Evolutionary conservation across 352 stramenopile genomes (phyloP).

Genomic region (Aphanomyces astaci): DNA sequence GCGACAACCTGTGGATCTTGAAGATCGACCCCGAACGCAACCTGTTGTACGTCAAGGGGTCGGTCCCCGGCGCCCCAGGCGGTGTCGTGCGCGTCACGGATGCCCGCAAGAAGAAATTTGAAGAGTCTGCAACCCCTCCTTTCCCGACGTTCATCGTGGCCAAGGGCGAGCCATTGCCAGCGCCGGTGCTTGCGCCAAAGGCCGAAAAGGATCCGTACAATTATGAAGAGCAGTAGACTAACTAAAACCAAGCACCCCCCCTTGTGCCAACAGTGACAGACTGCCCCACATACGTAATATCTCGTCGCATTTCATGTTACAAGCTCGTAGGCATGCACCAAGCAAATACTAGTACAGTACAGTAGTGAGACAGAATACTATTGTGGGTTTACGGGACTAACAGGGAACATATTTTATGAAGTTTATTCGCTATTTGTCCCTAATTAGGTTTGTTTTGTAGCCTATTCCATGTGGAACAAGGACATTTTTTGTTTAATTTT

Average conservation of each 20-base stretch:
- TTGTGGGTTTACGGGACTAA: no score
- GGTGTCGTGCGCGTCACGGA: slow-evolving; percentile 80
- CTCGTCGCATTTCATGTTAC: no score
- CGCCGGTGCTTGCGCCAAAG: slow-evolving; percentile 68
- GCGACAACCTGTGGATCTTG: slow-evolving; percentile 93
- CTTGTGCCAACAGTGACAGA: neutral
- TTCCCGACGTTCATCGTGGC: slow-evolving; percentile 71
- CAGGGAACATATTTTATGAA: no score
- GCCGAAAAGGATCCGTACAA: slow-evolving; percentile 72
- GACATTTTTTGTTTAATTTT: no score
- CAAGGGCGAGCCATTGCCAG: slow-evolving; percentile 42
- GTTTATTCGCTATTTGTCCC: no score
- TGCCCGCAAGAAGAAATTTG: slow-evolving; percentile 76
- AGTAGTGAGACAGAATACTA: no score
- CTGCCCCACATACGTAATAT: no score
- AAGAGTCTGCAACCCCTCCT: slow-evolving; percentile 36
- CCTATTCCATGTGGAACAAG: no score
- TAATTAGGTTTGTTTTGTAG: no score
- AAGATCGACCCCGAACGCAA: slow-evolving; percentile 91
- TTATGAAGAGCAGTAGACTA: slow-evolving; percentile 53
- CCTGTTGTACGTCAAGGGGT: slow-evolving; percentile 91
- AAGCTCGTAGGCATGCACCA: no score
- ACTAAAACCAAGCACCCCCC: neutral
- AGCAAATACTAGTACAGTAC: no score
- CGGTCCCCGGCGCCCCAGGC: slow-evolving; percentile 86